Percentiles rank a stretch among this genome's conserved stretches.
Conservation (phyloP, 106 monocot genomes). For the Agapanthus africanus region DNA sequence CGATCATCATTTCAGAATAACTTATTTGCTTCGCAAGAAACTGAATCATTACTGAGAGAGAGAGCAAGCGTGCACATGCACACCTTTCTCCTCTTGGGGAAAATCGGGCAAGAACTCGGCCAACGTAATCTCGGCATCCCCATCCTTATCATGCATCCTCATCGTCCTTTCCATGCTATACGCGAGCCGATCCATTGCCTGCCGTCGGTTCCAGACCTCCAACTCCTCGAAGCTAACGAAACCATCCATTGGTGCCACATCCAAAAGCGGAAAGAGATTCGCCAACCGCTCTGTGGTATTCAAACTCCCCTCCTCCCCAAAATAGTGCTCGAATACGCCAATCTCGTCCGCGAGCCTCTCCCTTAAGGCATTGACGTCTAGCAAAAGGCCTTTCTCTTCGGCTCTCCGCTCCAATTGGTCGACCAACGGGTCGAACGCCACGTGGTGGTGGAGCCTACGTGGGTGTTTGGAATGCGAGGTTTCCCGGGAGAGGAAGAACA, state of each 20-base stretch:
- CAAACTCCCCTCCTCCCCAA: constrained; percentile 7
- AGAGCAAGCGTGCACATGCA: no score
- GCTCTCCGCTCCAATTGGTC: background rate
- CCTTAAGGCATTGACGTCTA: background rate
- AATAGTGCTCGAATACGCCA: background rate
- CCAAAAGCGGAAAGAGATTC: constrained; percentile 2
- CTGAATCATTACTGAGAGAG: no score
- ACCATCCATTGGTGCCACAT: background rate
- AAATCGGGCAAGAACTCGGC: background rate
- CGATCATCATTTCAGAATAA: background rate
- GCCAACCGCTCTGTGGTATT: constrained; percentile 2
- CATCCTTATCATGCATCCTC: background rate
- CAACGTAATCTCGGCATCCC: background rate
- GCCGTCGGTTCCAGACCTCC: constrained; percentile 7
- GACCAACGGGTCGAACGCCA: constrained; percentile 2
- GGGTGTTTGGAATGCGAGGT: background rate
- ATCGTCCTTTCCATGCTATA: background rate
- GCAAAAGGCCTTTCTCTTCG: background rate
- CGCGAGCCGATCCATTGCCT: constrained; percentile 1
- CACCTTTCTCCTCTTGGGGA: no score
- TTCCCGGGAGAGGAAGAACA: background rate
- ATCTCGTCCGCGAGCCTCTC: background rate
- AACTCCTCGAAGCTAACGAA: constrained; percentile 1
- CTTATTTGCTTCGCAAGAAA: background rate
- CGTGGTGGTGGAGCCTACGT: constrained; percentile 1